These are phyloP conservation scores for Trametes punicea DNA, from an alignment of 768 basidiomycete species.

Conservation along the genomic window DNA sequence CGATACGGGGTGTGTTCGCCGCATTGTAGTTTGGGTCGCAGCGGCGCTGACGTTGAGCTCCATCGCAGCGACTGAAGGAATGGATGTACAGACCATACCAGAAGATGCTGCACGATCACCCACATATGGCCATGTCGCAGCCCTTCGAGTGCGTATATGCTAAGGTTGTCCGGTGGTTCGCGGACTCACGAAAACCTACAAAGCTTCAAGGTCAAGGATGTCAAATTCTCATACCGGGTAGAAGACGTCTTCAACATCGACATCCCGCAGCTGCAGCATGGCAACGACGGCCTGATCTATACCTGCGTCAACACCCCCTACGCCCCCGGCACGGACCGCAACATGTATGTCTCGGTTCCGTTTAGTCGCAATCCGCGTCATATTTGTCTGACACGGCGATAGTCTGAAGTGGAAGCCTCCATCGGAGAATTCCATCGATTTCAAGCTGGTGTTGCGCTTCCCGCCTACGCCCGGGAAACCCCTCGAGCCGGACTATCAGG, in stretches of 20 bases:
- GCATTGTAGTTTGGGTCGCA: background rate
- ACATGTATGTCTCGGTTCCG: conserved; percentile 61
- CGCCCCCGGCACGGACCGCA: conserved; percentile 72
- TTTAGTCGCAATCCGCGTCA: background rate
- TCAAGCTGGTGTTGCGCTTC: conserved; percentile 93
- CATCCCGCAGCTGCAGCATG: conserved; percentile 84
- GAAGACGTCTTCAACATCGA: conserved; percentile 82
- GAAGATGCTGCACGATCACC: conserved; percentile 65
- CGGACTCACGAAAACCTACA: background rate
- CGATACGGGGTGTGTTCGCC: conserved; percentile 79
- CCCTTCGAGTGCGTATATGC: conserved; percentile 76
- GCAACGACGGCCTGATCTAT: conserved; percentile 95
- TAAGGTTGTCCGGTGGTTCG: background rate
- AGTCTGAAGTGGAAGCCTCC: conserved; percentile 99
- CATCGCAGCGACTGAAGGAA: conserved; percentile 62
- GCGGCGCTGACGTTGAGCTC: background rate
- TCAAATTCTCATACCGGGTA: conserved; percentile 82
- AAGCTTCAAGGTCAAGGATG: conserved; percentile 86
- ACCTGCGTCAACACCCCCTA: conserved; percentile 88
- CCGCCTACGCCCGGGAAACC: conserved; percentile 58
- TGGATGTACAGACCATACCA: conserved; percentile 84
- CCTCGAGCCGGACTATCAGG: conserved; percentile 68
- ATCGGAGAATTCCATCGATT: conserved; percentile 96
- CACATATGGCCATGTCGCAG: conserved; percentile 55
- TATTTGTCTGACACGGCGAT: background rate